Percentiles rank a stretch among this genome's conserved stretches.
Conservation (phyloP, 495 filamentous ascomycete genomes). For the Penicillium nucicola region DNA sequence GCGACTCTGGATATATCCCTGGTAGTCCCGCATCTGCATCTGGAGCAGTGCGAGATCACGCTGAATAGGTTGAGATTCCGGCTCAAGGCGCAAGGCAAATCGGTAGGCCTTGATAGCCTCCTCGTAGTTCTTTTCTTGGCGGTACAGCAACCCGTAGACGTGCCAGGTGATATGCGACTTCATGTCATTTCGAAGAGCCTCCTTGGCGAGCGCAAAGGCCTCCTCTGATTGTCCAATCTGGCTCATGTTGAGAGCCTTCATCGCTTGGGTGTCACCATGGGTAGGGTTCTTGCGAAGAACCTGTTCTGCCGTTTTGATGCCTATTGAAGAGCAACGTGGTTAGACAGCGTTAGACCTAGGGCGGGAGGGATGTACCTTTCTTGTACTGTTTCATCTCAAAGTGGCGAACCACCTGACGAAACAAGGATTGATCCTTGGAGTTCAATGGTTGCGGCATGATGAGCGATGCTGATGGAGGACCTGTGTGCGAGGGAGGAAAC, state of each 20-base stretch:
- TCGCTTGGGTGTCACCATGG: constrained; percentile 96
- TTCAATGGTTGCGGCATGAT: constrained; percentile 78
- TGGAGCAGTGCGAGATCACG: constrained; percentile 90
- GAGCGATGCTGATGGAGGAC: constrained; percentile 30
- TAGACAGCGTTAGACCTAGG: constrained; percentile 5
- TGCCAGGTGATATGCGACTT: constrained; percentile 99
- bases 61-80: constrained; percentile 89
- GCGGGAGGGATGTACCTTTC: constrained; percentile 55
- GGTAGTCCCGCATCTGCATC: constrained; percentile 94
- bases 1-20: constrained; percentile 86
- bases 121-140: constrained; percentile 92
- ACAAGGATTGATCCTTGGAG: constrained; percentile 89
- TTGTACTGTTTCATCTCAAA: constrained; percentile 99
- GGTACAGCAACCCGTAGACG: constrained; percentile 94
- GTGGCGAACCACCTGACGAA: constrained; percentile 87
- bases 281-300: constrained; percentile 90
- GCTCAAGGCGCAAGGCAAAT: constrained; percentile 86
- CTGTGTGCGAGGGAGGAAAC: constrained; percentile 38
- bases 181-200: constrained; percentile 90
- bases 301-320: constrained; percentile 89
- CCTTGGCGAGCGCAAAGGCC: constrained; percentile 88
- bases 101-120: constrained; percentile 99
- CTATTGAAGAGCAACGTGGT: constrained; percentile 38
- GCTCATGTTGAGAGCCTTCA: constrained; percentile 98
- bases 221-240: constrained; percentile 85